Evolutionary conservation across 106 monocot genomes (phyloP).

Genomic region (Cymbidium sinense): DNA sequence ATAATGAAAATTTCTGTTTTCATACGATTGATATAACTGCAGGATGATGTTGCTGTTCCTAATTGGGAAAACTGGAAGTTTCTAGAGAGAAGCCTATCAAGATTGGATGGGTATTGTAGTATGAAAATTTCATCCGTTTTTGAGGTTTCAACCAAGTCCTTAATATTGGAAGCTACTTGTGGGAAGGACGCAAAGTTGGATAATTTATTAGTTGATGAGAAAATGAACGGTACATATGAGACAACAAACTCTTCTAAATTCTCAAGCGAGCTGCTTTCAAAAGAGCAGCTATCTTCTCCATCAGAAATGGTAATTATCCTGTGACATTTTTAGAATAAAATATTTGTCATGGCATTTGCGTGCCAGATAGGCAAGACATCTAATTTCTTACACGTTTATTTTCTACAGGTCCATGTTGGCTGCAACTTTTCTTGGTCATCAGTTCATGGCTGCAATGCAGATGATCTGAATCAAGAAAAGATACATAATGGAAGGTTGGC

Average conservation of each 20-base stretch:
- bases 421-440: constrained; percentile 7
- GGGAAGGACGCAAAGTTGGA: constrained; percentile 3
- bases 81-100: constrained; percentile 16
- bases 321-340: not conserved
- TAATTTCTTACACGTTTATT: constrained; percentile 1
- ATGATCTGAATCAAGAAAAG: constrained; percentile 15
- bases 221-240: constrained; percentile 1
- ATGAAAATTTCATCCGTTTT: constrained; percentile 20
- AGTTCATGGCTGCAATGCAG: not conserved
- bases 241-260: constrained; percentile 3
- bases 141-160: constrained; percentile 31
- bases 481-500: constrained; percentile 29
- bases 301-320: constrained; percentile 6
- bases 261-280: constrained; percentile 4
- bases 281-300: not conserved
- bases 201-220: constrained; percentile 19
- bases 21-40: constrained; percentile 8
- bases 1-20: constrained; percentile 5
- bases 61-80: constrained; percentile 81
- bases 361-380: not conserved
- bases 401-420: constrained; percentile 20
- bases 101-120: constrained; percentile 10
- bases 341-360: constrained; percentile 2
- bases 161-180: constrained; percentile 34
- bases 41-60: constrained; percentile 38